A percentile compares a stretch with the other conserved stretches of the same genome.
Conservation (phyloP, 2,329 filamentous ascomycete species). For the Clarireedia hainanense region DNA sequence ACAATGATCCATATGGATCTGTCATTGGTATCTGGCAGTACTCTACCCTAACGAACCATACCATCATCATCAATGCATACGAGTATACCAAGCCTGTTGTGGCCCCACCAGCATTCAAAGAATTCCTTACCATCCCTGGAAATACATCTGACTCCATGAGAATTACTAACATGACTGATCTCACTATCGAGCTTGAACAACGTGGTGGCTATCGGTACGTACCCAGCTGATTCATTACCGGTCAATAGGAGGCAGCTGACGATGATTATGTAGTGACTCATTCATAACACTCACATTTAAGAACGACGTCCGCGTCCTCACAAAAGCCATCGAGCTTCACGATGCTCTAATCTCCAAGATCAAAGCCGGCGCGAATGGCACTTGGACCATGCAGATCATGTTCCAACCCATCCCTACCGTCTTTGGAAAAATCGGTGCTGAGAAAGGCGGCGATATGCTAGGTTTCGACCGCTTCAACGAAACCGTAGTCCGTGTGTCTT, state of each 20-base stretch:
- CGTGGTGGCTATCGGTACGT: not conserved
- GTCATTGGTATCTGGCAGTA: not conserved
- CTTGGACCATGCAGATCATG: not conserved
- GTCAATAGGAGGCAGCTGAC: not conserved
- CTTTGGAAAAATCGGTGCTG: not conserved
- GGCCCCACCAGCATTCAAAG: not conserved
- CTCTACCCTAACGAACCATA: not conserved
- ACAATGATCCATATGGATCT: not conserved
- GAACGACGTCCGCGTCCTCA: not conserved
- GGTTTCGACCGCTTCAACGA: not conserved
- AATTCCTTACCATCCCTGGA: not conserved
- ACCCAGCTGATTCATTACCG: not conserved
- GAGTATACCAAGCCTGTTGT: not conserved
- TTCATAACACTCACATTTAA: conserved; percentile 1
- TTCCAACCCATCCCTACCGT: not conserved
- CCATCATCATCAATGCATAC: not conserved
- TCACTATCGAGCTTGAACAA: not conserved
- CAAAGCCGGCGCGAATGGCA: not conserved
- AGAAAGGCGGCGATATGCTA: not conserved
- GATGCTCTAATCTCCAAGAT: not conserved
- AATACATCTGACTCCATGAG: conserved; percentile 1
- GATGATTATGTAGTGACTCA: not conserved
- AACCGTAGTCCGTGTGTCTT: not conserved
- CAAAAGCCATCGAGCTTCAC: conserved; percentile 1
- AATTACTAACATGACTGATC: not conserved